Evolutionary conservation across 2,329 filamentous ascomycete species (phyloP).

Genomic region (Emericellopsis atlantica): DNA sequence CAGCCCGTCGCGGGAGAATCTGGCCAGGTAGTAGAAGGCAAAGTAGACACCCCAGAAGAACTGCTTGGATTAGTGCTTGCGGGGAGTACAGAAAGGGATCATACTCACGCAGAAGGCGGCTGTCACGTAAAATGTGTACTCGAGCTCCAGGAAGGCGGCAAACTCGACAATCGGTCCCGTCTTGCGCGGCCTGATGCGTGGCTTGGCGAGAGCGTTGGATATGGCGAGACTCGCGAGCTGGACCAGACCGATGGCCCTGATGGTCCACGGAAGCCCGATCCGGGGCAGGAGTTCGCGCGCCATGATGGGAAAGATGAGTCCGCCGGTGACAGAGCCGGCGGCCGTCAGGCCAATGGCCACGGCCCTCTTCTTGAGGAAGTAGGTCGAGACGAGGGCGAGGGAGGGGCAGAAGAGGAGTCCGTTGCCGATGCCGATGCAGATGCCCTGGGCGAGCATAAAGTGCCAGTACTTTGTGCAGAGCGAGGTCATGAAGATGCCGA

Average conservation of each 20-base stretch:
- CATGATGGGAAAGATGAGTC: conserved; percentile 39
- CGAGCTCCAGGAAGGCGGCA: conserved; percentile 29
- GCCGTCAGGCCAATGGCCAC: conserved; percentile 51
- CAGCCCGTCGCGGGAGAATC: conserved; percentile 28
- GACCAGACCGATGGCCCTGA: conserved; percentile 48
- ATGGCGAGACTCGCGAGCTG: conserved; percentile 27
- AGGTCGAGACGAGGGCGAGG: conserved; percentile 53
- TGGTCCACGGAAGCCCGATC: conserved; percentile 35
- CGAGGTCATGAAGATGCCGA: conserved; percentile 36
- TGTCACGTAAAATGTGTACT: conserved; percentile 28
- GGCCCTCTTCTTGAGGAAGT: conserved; percentile 44
- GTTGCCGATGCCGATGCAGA: conserved; percentile 44
- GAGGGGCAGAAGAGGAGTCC: conserved; percentile 53
- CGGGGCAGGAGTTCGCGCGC: conserved; percentile 12
- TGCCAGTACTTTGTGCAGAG: conserved; percentile 40
- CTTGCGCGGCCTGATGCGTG: conserved; percentile 26
- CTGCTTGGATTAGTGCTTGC: conserved; percentile 4
- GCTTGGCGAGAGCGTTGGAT: conserved; percentile 24
- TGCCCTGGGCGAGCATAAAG: conserved; percentile 40
- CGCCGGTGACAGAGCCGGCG: conserved; percentile 45
- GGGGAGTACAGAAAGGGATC: not conserved
- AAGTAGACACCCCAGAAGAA: conserved; percentile 11
- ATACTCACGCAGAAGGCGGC: conserved; percentile 14
- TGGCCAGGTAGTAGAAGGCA: conserved; percentile 22
- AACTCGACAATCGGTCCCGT: conserved; percentile 28